Evolutionary conservation across 345 rosid species (phyloP).

Genomic region (Stellera chamaejasme): DNA sequence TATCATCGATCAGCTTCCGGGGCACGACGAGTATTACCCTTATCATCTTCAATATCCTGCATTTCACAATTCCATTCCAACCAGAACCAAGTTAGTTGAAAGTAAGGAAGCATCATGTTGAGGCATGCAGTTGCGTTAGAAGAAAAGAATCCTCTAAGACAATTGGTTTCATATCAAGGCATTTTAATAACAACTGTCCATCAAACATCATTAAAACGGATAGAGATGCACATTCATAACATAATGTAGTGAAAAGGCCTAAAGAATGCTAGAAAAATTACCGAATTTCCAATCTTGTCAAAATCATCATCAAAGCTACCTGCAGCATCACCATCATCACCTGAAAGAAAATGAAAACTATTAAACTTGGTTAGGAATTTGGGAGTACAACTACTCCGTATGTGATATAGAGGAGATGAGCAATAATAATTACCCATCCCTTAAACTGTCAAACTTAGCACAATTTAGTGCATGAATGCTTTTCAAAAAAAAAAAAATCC

Average conservation of each 20-base stretch:
- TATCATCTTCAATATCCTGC: conserved; percentile 70
- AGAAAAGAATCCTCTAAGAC: too few relatives aligned
- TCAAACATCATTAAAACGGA: neutral
- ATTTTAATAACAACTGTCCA: neutral
- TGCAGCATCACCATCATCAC: conserved; percentile 60
- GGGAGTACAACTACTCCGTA: too few relatives aligned
- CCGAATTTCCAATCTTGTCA: conserved; percentile 83
- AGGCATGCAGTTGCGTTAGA: neutral
- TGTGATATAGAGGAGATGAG: too few relatives aligned
- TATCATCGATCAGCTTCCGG: conserved; percentile 3
- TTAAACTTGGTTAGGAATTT: neutral
- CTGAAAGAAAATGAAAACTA: conserved; percentile 26
- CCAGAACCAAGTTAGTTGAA: conserved; percentile 1
- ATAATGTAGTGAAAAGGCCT: neutral
- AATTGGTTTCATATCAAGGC: too few relatives aligned
- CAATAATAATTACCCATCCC: too few relatives aligned
- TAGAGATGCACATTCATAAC: neutral
- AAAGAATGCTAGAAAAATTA: conserved; percentile 28
- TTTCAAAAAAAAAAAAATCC: neutral
- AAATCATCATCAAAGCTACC: conserved; percentile 76
- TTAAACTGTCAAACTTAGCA: neutral
- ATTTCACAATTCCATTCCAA: conserved; percentile 5
- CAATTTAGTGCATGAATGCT: neutral
- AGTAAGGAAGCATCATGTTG: neutral
- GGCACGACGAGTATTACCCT: conserved; percentile 8